A percentile compares a stretch with the other conserved stretches of the same genome.
Conservation (phyloP, 352 stramenopile genomes). For the Phytophthora cactorum region DNA sequence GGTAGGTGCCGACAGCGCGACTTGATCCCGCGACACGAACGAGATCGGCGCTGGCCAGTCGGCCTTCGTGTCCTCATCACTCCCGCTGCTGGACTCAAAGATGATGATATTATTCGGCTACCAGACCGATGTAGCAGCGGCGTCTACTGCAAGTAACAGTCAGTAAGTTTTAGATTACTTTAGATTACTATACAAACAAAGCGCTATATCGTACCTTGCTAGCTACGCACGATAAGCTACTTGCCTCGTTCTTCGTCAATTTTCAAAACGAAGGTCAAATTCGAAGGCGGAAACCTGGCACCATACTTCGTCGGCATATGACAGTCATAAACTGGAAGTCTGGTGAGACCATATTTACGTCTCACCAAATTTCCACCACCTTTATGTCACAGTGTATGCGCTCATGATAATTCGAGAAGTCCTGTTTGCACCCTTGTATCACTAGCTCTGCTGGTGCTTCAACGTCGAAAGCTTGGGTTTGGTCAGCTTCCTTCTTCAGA, state of each 20-base stretch:
- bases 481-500: too few relatives aligned
- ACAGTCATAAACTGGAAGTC: background rate
- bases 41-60: background rate
- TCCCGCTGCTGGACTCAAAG: background rate
- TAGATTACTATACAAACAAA: background rate
- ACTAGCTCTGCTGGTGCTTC: too few relatives aligned
- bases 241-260: background rate
- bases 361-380: background rate
- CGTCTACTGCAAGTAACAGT: background rate
- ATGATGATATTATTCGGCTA: background rate
- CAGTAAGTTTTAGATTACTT: background rate
- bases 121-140: background rate
- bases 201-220: background rate
- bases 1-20: background rate
- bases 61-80: background rate
- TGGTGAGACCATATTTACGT: background rate
- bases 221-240: background rate
- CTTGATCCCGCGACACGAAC: background rate
- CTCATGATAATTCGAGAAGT: conserved; percentile 22
- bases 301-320: background rate
- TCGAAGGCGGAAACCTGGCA: background rate
- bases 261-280: background rate
- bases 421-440: conserved; percentile 25
- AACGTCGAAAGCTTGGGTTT: too few relatives aligned
- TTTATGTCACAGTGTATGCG: background rate